phyloP scores from a whole-genome alignment of 192 early-diverging fungal species.

The Coemansia furcata region DNA sequence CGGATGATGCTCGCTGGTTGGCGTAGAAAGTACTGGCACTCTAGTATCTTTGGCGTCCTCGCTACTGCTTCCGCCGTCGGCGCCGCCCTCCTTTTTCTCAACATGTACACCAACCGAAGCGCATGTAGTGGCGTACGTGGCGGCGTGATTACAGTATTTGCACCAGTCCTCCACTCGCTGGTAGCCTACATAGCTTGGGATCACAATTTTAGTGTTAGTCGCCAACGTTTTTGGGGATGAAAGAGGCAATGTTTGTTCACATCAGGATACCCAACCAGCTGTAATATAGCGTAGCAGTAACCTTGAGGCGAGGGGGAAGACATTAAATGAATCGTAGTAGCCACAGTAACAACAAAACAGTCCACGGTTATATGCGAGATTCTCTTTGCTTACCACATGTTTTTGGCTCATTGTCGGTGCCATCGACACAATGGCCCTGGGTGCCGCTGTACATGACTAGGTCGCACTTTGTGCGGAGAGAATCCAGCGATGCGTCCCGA shows the following conservation, averaged over 20 bases:
- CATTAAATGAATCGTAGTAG: background rate
- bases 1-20: background rate
- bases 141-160: slow-evolving; percentile 43
- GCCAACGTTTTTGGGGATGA: background rate
- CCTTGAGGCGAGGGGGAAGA: background rate
- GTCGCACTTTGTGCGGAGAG: slow-evolving; percentile 45
- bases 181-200: slow-evolving; percentile 20
- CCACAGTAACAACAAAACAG: background rate
- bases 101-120: slow-evolving; percentile 32
- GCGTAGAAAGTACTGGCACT: background rate
- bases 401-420: slow-evolving; percentile 45
- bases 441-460: slow-evolving; percentile 24
- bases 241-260: background rate
- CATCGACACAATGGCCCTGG: slow-evolving; percentile 34
- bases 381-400: slow-evolving; percentile 49
- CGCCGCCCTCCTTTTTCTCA: background rate
- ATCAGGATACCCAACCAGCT: background rate
- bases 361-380: background rate
- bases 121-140: slow-evolving; percentile 35
- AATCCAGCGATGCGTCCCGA: slow-evolving; percentile 34
- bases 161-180: slow-evolving; percentile 55
- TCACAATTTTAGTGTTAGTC: background rate
- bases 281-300: background rate
- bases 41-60: slow-evolving; percentile 2
- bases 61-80: background rate